Base-by-base conservation (phyloP, 2,329 filamentous ascomycete genomes). In the Lachnellula occidentalis region DNA sequence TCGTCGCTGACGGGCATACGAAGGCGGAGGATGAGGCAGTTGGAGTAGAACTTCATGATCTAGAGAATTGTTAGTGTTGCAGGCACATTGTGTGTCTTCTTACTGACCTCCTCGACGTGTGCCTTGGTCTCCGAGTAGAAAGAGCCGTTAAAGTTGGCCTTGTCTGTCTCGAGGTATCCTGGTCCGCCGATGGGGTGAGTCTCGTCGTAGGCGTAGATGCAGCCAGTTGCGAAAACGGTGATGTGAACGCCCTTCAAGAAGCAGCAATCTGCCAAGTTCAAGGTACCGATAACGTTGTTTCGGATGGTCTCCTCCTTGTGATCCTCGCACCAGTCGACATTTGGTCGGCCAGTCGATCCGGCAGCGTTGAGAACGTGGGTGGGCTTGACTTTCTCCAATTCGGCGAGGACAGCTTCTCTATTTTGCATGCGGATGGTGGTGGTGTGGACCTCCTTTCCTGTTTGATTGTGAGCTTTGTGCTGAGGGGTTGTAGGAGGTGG, bases 251-350 rank as follows among this genome's bases (percentile, higher is more conserved):
- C 76, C 54, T 74, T 75, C 59, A 78, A 71, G 63, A 73, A 80
- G 70, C 83, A 87, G 68, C 73, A 76, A 66, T 87, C 82, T 34
- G 82, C 75, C 63, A 87, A 70, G 67, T 83, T 86, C 60, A 86
- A 66, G 36, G 82, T 81, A 51, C 84, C 84, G 46, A 86, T 78
- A 53, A 83, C 83, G 65, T 88, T 88, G 67, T 80, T 85, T 56
- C 83, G 77, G 66, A 87, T 79, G 6, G 84, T 87, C 53, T 80
- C 79, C 69, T 84, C 79, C 71, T 81, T 85, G 73, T 87, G 79
- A 65, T 85, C 81, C 72, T 88, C 85, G 64, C 84, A 87, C 83
- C 83, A 86, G 71, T 87, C 84, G 67, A 86, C 82, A 60, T 87
- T 87, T 58, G 83, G 83, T 22, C 82, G 76, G 48, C 85, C 84